Base-by-base conservation (phyloP, 1,284 basidiomycete species). In the Ganoderma meredithae region DNA sequence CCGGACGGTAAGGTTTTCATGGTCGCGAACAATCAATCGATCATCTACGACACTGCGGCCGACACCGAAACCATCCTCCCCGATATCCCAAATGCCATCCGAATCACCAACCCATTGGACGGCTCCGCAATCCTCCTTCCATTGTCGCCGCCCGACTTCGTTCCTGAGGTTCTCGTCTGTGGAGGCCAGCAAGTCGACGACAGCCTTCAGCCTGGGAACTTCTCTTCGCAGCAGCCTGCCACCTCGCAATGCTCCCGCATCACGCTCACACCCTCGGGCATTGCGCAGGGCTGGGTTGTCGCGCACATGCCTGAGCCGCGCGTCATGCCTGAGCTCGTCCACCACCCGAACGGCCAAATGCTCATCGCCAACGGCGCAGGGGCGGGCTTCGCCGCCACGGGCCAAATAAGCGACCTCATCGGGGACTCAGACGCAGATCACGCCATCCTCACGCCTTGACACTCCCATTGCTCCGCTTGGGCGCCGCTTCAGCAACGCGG, bases 261-360 rank as follows among this genome's bases (percentile, higher is more conserved):
- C 65, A 68, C 61, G 33, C 70, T 76, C 65, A 73, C 72, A 5
- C 68, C 70, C 3, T 73, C 62, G 39, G 75, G 75, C 25, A 76
- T 76, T 62, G 63, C 66, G n/a, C 60, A 63, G n/a, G 75, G 75
- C 12, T 76, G 76, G 76, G 69, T 71, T 19, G 74, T 76, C 47
- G 76, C 76, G 59, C 72, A 74, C 56, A 76, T 76, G 76, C 71
- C 75, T 44, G 76, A 76, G 65, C 56, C 33, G 3, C 74, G 85
- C n/a, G 81, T 83, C 33, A 87, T 88, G 85, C 81, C 82, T 4
- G 83, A 85, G 73, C 78, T 84, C 59, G 72, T 89, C 25, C 80
- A 88, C 39, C 76, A 87, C 27, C 88, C 88, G 0, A 85, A 85
- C 70, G 87, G 87, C 2, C 80, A 84, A 71, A 74, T 87, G 10